Percentiles rank a stretch among this genome's conserved stretches.
These are phyloP conservation scores for Nigrospora oryzae DNA, from an alignment of 2,329 filamentous ascomycete species.

Conservation along the genomic window DNA sequence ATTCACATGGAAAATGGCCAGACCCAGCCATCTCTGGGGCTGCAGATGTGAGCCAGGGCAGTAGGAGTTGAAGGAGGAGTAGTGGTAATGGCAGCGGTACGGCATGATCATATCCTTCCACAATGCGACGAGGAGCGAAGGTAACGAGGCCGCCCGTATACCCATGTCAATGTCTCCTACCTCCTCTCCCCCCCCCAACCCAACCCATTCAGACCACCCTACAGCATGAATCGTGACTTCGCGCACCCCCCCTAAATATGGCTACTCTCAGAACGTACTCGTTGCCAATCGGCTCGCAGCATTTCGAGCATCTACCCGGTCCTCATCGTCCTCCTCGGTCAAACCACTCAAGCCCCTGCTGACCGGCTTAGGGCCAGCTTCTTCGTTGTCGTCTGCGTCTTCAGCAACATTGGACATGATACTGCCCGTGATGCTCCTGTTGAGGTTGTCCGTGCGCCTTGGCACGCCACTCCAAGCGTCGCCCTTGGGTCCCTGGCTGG, in stretches of 20 bases:
- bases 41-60: too few species aligned
- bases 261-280: slow-evolving; percentile 69
- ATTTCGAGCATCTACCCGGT: slow-evolving; percentile 90
- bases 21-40: too few species aligned
- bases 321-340: slow-evolving; percentile 79
- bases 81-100: too few species aligned
- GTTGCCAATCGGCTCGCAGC: slow-evolving; percentile 88
- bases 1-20: too few species aligned
- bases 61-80: too few species aligned
- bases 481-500: slow-evolving; percentile 93
- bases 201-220: too few species aligned
- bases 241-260: background rate
- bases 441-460: slow-evolving; percentile 69
- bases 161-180: too few species aligned
- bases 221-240: too few species aligned
- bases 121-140: too few species aligned
- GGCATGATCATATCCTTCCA: too few species aligned
- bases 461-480: slow-evolving; percentile 96
- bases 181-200: too few species aligned
- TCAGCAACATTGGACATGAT: slow-evolving; percentile 57
- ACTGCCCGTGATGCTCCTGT: slow-evolving; percentile 67
- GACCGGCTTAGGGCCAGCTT: slow-evolving; percentile 27
- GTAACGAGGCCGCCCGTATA: too few species aligned
- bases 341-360: slow-evolving; percentile 47
- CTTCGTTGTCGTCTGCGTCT: slow-evolving; percentile 45